phyloP scores from a whole-genome alignment of 2,329 filamentous ascomycete species.

The Colletotrichum sansevieriae region DNA sequence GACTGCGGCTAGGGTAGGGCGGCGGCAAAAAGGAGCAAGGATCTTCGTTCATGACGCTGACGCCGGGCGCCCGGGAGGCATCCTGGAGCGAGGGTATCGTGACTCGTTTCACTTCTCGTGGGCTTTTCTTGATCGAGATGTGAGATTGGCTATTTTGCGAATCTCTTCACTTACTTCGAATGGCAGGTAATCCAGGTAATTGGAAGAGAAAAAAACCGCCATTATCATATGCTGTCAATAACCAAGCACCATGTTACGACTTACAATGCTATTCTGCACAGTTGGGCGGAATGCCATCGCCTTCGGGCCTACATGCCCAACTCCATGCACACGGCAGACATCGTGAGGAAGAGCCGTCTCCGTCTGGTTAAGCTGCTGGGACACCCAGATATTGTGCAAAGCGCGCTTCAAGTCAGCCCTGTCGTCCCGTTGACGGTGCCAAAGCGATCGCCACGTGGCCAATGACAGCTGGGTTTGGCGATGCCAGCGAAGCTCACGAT shows the following conservation, averaged over 20 bases:
- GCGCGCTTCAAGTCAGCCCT: conserved; percentile 17
- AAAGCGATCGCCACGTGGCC: conserved; percentile 26
- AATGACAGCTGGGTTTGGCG: not conserved
- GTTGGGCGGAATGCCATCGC: not conserved
- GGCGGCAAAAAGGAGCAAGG: not conserved
- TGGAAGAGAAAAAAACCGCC: no score
- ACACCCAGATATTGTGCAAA: not conserved
- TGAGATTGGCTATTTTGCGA: no score
- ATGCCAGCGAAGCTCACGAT: conserved; percentile 21
- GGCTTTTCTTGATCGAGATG: no score
- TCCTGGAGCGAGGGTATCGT: not conserved
- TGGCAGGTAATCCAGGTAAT: not conserved
- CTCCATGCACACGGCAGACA: conserved; percentile 8
- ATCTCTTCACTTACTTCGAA: no score
- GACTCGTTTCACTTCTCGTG: not conserved
- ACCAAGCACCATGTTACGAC: not conserved
- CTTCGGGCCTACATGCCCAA: not conserved
- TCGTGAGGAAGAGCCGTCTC: not conserved
- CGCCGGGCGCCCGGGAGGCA: not conserved
- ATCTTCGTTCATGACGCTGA: conserved; percentile 9
- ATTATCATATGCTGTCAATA: not conserved
- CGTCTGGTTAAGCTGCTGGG: not conserved
- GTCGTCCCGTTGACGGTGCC: not conserved
- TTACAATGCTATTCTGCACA: not conserved
- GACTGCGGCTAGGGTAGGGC: not conserved